Evolutionary conservation across 1,139 yeast species (phyloP), one percentile per base, ranked within the genome.

Genomic region (Candida anutae): DNA sequence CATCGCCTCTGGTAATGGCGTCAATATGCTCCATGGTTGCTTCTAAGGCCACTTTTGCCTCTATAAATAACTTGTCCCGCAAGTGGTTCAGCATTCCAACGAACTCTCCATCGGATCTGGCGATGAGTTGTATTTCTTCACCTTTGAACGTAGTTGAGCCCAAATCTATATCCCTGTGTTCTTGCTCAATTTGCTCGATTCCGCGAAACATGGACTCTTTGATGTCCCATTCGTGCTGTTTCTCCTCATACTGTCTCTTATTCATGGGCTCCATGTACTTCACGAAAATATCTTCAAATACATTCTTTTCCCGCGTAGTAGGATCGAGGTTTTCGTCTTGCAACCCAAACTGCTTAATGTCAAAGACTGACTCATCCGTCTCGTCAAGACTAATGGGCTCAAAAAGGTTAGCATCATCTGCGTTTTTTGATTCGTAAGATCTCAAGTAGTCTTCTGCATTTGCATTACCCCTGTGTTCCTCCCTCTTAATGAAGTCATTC

Each of bases 1-100:
- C 38, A 3, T 21, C 14, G 11, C 23, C 24, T 6, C 41, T 28
- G 3, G 30, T 28, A 10, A 51, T 26, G 4, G 29, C 22, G 8
- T 40, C 38, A 4, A 60, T 50, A 28, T 47, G 35, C 1, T 37
- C 29, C 4, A 53, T 26, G 1, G 60, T 50, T 6, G 61, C 58
- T 1, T 17, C 26, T 28, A 60, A 43, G 0, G 60, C 54, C 3
- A 27, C 36, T 13, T 38, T 35, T 5, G 49, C 39, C 30, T 41
- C 35, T 6, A 35, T 28, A 26, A 48, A 41, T 26, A 53, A 34
- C 20, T 45, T 44, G 19, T 31, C 35, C 19, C 36, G 36, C 21
- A 42, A 31, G 17, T 37, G 26, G 2, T 28, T 23, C 5, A 42
- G 39, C 12, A 40, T 40, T 15, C 30, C 31, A 15, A 40, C 22